Evolutionary conservation across 352 stramenopile species (phyloP), one percentile per base, ranked within the genome.

Genomic region (Pythium vanterpoolii): DNA sequence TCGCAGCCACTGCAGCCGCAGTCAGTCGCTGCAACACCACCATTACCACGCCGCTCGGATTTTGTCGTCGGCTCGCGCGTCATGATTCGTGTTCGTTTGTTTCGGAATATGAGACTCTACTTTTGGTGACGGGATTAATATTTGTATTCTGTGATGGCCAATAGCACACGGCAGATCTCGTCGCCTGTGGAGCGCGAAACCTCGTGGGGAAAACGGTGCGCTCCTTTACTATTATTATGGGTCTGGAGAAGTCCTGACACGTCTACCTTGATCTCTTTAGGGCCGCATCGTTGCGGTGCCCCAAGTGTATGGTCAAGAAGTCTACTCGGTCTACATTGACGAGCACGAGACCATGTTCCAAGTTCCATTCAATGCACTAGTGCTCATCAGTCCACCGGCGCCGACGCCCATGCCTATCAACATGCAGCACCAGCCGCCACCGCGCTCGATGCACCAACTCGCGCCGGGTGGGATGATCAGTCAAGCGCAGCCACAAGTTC

Each of bases 261-360:
- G n/a, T n/a, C n/a, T n/a, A n/a, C n/a, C n/a, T 40, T 40, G 36
- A 34, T 24, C 51, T 18, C 18, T 26, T 16, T 30, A 79, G 56
- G 83, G 83, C 23, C 74, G 78, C 16, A 89, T 92, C 43, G 83
- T 92, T 34, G 79, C 83, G 9, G 77, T 80, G 5, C 79, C 79
- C 18, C 83, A 90, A 60, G 68, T 92, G 27, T 92, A 90, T 45
- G 80, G 80, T 3, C 83, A 90, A 39, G 83, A 92, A 33, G 77
- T 92, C 31, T 92, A 80, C 56, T 92, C 83, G 7, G 80, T 92
- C 31, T 92, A 89, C 62, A 89, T 92, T 61, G 78, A 92, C 63
- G 79, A 92, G 54, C 83, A 89, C 56, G 78, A 92, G 62, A 78
- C 79, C 30, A 73, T 92, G 23, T 92, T 90, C 42, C 83, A 92